Base-by-base conservation (phyloP, 2,329 filamentous ascomycete species). In the Aspergillus sp. region DNA sequence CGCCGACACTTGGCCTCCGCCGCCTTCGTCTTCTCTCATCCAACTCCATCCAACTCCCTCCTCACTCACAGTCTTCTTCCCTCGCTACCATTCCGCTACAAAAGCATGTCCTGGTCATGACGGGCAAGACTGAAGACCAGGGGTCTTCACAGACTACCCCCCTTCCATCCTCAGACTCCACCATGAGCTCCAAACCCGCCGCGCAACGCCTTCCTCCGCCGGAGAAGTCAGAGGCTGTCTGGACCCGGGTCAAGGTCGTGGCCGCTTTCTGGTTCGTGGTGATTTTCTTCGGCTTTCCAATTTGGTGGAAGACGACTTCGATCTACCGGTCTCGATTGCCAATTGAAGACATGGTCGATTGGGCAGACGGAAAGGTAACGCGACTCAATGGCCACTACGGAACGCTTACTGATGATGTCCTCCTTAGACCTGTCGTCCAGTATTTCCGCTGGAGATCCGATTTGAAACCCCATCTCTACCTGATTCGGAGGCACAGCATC, bases 251-350 rank as follows among this genome's bases (percentile, higher is more conserved):
- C 45, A 79, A 80, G 57, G 88, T 97, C 47, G 86, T 99, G 57
- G 71, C 89, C 56, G 93, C 93, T 7, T 97, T 97, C 72, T 99
- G 94, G 94, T 77, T 85, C 4, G 85, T 97, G 34, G 89, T 96
- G 5, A 69, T 96, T 5, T 81, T 88, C 25, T 75, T 99, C 5
- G 94, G 94, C 2, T 71, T 99, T 59, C 94, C 94, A 52, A 87
- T 96, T 82, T 99, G 94, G 94, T 95, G 91, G 86, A 86, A 86
- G 71, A 97, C 94, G 0, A 99, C 94, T 3, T 88, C 89, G 0
- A 96, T 97, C 50, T 92, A 96, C 71, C 84, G 94, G 50, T 92
- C 93, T 11, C 81, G 86, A 42, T 76, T 99, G 61, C 94, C 94
- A 4, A 72, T 97, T 60, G 82, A 88, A 66, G 82, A 86, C 50